Evolutionary conservation across 2,329 filamentous ascomycete species (phyloP).

Genomic region (Colletotrichum sojae): DNA sequence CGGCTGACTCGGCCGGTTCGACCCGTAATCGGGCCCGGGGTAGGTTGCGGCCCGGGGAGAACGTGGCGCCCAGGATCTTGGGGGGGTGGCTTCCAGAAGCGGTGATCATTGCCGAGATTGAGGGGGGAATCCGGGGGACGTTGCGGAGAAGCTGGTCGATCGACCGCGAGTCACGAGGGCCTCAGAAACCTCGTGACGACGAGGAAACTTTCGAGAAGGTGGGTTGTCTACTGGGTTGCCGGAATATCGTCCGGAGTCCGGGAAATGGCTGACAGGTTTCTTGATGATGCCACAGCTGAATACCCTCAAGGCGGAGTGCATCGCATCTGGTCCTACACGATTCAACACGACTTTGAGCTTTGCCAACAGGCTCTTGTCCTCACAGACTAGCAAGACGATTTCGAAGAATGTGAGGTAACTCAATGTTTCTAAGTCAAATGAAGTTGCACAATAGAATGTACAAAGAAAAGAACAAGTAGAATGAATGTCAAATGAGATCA

Average conservation of each 20-base stretch:
- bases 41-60: constrained; percentile 19
- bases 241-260: constrained; percentile 4
- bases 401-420: too few relatives aligned
- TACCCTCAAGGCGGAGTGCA: too few relatives aligned
- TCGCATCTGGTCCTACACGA: too few relatives aligned
- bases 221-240: neutral
- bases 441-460: too few relatives aligned
- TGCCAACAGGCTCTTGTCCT: too few relatives aligned
- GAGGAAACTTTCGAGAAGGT: neutral
- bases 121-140: neutral
- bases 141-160: constrained; percentile 24
- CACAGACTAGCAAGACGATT: too few relatives aligned
- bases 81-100: neutral
- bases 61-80: neutral
- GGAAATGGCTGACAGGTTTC: neutral
- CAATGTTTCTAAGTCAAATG: too few relatives aligned
- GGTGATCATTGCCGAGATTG: constrained; percentile 8
- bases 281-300: neutral
- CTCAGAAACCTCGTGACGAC: neutral
- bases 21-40: constrained; percentile 6
- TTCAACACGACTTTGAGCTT: too few relatives aligned
- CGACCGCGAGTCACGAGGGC: neutral
- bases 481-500: too few relatives aligned
- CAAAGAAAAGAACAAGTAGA: too few relatives aligned
- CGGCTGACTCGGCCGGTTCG: neutral